Evolutionary conservation across 169 alveolate species (phyloP).

Genomic region (Plasmodium cynomolgi): DNA sequence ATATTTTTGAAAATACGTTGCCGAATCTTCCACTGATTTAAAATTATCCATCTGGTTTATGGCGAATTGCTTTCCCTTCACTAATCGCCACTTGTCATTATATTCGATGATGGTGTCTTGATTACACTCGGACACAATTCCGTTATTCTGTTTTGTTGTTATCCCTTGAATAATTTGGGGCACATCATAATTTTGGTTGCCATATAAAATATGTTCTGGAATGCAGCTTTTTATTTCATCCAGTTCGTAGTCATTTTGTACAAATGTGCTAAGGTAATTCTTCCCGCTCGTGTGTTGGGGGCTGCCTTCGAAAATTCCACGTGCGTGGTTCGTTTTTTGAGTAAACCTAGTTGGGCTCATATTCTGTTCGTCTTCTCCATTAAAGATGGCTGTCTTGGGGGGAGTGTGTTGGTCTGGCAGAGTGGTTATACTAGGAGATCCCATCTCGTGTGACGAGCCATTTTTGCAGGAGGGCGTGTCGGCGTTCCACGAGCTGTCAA

Average conservation of each 20-base stretch:
- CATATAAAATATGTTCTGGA: slow-evolving; percentile 49
- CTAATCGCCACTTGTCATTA: slow-evolving; percentile 70
- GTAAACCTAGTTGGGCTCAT: neutral
- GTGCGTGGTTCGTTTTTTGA: neutral
- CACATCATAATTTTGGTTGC: slow-evolving; percentile 28
- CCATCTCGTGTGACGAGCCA: neutral
- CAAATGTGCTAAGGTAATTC: slow-evolving; percentile 13
- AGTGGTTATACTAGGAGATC: neutral
- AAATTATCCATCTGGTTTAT: slow-evolving; percentile 42
- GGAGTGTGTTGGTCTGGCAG: neutral
- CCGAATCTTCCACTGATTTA: slow-evolving; percentile 60
- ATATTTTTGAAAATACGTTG: slow-evolving; percentile 37
- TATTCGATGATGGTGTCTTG: slow-evolving; percentile 72
- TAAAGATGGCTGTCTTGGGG: neutral
- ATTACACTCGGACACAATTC: slow-evolving; percentile 53
- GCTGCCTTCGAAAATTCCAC: neutral
- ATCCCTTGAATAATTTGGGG: slow-evolving; percentile 68
- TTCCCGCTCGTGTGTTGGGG: slow-evolving; percentile 5
- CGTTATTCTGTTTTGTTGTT: slow-evolving; percentile 52
- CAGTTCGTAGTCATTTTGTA: slow-evolving; percentile 18
- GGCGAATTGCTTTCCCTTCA: slow-evolving; percentile 40
- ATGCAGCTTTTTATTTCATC: slow-evolving; percentile 48
- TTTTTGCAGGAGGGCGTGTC: neutral
- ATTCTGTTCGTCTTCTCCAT: neutral
- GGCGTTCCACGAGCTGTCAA: neutral